phyloP scores from a whole-genome alignment of 2,329 filamentous ascomycete genomes.

The Stachybotrys chlorohalonatus region DNA sequence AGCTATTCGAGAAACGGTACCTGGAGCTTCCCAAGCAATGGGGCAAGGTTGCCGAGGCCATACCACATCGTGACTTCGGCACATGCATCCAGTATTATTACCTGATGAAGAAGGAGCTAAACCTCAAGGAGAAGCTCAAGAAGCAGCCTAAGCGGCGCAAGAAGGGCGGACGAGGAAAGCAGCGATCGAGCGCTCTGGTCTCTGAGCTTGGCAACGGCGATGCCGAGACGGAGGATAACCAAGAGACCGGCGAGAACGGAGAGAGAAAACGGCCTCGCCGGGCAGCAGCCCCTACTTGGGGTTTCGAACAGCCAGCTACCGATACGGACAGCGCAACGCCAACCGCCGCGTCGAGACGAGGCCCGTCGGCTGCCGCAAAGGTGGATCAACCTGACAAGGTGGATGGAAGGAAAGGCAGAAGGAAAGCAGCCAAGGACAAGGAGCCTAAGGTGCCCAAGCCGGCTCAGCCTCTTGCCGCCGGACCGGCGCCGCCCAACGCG shows the following conservation, averaged over 20 bases:
- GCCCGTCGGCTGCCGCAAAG: conserved; percentile 26
- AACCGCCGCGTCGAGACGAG: conserved; percentile 48
- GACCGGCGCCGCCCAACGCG: conserved; percentile 31
- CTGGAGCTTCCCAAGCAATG: conserved; percentile 73
- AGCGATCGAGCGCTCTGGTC: conserved; percentile 54
- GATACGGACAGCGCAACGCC: conserved; percentile 54
- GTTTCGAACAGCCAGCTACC: conserved; percentile 47
- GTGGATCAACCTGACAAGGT: conserved; percentile 37
- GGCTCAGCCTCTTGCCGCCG: conserved; percentile 36
- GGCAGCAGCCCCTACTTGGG: conserved; percentile 63
- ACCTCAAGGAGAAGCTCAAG: conserved; percentile 68
- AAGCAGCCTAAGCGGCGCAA: conserved; percentile 52
- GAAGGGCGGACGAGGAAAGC: conserved; percentile 47
- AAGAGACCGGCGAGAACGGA: conserved; percentile 49
- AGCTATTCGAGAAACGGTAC: conserved; percentile 65
- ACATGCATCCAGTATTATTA: conserved; percentile 84
- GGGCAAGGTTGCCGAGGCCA: conserved; percentile 62
- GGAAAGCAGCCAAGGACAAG: conserved; percentile 30
- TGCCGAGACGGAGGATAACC: conserved; percentile 44
- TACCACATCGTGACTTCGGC: conserved; percentile 63
- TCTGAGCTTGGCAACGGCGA: conserved; percentile 56
- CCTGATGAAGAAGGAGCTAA: conserved; percentile 63
- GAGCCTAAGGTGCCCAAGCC: conserved; percentile 30
- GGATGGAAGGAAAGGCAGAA: conserved; percentile 26
- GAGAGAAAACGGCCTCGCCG: conserved; percentile 49